Percentiles rank a stretch among this genome's conserved stretches.
Evolutionary conservation across 371 early-diverging fungal species (phyloP).

Genomic region (Saksenaea vasiformis): DNA sequence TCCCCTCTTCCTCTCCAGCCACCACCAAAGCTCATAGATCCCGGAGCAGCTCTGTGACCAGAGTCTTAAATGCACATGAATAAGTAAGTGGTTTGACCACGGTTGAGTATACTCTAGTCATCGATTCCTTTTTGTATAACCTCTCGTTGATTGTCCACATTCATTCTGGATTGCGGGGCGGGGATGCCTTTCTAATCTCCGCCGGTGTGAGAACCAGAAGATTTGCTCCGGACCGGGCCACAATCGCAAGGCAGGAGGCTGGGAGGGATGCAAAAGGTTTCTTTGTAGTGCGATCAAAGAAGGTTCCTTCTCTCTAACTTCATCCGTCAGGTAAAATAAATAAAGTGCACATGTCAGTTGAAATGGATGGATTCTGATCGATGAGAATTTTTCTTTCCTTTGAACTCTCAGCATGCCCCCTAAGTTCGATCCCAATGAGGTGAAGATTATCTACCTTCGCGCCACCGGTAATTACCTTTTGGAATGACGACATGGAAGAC

Average conservation of each 20-base stretch:
- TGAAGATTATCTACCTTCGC: constrained; percentile 90
- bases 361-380: neutral
- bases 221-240: neutral
- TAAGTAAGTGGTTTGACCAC: no score
- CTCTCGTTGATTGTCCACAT: no score
- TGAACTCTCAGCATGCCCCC: constrained; percentile 56
- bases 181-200: neutral
- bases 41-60: no score
- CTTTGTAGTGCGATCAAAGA: neutral
- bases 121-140: no score
- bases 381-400: neutral
- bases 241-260: neutral
- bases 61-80: no score
- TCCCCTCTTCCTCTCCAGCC: no score
- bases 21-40: no score
- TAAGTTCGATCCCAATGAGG: constrained; percentile 81
- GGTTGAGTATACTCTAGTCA: no score
- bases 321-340: constrained; percentile 3
- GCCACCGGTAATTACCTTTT: constrained; percentile 74
- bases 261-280: neutral
- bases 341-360: neutral
- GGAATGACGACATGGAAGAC: neutral
- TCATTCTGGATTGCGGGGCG: neutral
- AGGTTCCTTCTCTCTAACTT: constrained; percentile 6
- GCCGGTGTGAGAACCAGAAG: neutral